phyloP scores from a whole-genome alignment of 179 eudicot genomes.

The Gypsophila paniculata region DNA sequence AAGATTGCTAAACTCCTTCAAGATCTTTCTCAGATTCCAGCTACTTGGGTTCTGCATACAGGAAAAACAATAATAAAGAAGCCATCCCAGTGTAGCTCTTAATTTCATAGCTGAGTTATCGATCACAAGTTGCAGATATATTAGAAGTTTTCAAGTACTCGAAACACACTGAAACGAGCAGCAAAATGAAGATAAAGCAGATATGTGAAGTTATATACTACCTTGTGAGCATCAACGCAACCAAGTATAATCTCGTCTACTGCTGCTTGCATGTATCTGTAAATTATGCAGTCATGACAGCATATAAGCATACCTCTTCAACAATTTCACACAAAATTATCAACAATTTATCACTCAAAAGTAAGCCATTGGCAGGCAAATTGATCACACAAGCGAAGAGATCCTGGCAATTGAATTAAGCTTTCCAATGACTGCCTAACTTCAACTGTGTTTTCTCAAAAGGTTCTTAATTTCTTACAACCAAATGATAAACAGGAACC shows the following conservation, averaged over 20 bases:
- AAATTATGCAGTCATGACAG: slow-evolving; percentile 17
- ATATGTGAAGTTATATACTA: slow-evolving; percentile 23
- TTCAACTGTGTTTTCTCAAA: not conserved
- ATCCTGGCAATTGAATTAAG: not conserved
- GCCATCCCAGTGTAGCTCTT: not conserved
- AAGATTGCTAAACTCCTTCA: slow-evolving; percentile 55
- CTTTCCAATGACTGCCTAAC: not conserved
- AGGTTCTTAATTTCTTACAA: not conserved
- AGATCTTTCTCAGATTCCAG: slow-evolving; percentile 66
- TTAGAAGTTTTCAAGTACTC: not conserved
- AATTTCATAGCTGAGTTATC: not conserved
- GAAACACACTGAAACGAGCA: not conserved
- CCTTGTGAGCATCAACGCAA: slow-evolving; percentile 68
- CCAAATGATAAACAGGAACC: not conserved
- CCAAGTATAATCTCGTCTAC: slow-evolving; percentile 68
- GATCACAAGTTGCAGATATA: slow-evolving; percentile 9
- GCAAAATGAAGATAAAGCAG: not conserved
- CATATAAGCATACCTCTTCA: not conserved
- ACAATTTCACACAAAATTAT: not conserved
- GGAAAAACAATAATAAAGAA: slow-evolving; percentile 1
- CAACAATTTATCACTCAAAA: not conserved
- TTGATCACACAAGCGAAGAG: not conserved
- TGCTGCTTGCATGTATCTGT: slow-evolving; percentile 98
- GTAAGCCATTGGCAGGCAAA: not conserved
- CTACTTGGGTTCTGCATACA: slow-evolving; percentile 58